A percentile compares a stretch with the other conserved stretches of the same genome.
These are phyloP conservation scores for Datura wrightii DNA, from an alignment of 257 asterid species.

Conservation along the genomic window DNA sequence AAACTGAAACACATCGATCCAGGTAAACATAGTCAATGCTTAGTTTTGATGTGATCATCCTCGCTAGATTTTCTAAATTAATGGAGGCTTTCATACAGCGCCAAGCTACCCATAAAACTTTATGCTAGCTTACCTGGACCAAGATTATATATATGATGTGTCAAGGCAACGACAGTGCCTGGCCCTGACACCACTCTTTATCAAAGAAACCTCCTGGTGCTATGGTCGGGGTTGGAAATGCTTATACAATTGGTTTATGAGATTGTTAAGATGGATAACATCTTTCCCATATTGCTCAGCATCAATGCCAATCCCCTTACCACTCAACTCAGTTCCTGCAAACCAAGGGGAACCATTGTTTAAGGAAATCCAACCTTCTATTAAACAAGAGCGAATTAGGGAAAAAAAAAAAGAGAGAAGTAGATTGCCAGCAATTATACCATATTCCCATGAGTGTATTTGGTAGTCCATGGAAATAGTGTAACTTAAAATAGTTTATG, in stretches of 20 bases:
- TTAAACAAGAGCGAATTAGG: background rate
- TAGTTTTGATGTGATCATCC: background rate
- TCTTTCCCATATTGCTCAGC: constrained; percentile 34
- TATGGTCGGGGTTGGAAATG: constrained; percentile 26
- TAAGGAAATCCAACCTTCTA: background rate
- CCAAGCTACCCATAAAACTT: background rate
- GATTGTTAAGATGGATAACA: constrained; percentile 30
- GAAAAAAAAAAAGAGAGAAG: constrained; percentile 2
- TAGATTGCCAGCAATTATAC: background rate
- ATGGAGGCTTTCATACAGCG: background rate
- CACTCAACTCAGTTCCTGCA: constrained; percentile 40
- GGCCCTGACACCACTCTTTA: constrained; percentile 36
- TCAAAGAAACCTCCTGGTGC: constrained; percentile 40
- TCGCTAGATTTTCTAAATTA: background rate
- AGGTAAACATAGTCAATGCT: background rate
- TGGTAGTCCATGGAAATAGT: constrained; percentile 73
- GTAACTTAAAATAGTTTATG: constrained; percentile 43
- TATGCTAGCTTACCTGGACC: constrained; percentile 37
- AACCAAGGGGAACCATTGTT: background rate
- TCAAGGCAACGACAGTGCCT: constrained; percentile 29
- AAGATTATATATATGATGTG: constrained; percentile 39
- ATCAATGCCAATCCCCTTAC: constrained; percentile 35
- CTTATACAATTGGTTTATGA: constrained; percentile 30
- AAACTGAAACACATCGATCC: background rate
- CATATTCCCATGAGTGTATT: constrained; percentile 64